Conservation (phyloP, 768 basidiomycete species). For the Suillus subaureus region DNA sequence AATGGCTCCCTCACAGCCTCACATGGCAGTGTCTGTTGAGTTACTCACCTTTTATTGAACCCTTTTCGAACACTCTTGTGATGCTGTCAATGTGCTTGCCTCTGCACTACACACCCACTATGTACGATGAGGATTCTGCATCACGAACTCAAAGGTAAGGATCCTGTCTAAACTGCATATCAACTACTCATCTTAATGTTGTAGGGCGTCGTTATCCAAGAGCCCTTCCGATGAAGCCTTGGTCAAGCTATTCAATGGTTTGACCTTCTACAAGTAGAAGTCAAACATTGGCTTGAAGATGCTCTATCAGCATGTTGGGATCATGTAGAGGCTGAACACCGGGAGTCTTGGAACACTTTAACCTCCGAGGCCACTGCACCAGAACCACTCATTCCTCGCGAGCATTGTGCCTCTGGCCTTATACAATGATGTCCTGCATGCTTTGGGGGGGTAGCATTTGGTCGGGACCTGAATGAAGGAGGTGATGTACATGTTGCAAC, state of each 20-base stretch:
- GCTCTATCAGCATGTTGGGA: constrained; percentile 14
- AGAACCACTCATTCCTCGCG: background rate
- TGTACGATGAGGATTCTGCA: no score
- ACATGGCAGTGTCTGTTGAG: no score
- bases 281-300: constrained; percentile 18
- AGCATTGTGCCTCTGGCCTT: constrained; percentile 8
- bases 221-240: constrained; percentile 34
- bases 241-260: constrained; percentile 31
- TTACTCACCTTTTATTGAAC: no score
- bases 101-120: no score
- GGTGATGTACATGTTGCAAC: constrained; percentile 1
- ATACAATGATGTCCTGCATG: constrained; percentile 35
- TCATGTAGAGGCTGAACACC: background rate
- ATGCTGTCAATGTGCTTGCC: no score
- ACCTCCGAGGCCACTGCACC: background rate
- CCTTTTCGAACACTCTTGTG: no score
- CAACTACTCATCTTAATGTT: background rate
- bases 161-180: no score
- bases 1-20: no score
- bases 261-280: constrained; percentile 18
- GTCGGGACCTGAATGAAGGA: constrained; percentile 6
- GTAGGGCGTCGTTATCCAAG: constrained; percentile 15
- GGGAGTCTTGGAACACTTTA: no score
- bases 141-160: no score
- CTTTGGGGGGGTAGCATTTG: constrained; percentile 19